Base-by-base conservation (phyloP, 176 grass and related monocot genomes). In the Cenchrus americanus region DNA sequence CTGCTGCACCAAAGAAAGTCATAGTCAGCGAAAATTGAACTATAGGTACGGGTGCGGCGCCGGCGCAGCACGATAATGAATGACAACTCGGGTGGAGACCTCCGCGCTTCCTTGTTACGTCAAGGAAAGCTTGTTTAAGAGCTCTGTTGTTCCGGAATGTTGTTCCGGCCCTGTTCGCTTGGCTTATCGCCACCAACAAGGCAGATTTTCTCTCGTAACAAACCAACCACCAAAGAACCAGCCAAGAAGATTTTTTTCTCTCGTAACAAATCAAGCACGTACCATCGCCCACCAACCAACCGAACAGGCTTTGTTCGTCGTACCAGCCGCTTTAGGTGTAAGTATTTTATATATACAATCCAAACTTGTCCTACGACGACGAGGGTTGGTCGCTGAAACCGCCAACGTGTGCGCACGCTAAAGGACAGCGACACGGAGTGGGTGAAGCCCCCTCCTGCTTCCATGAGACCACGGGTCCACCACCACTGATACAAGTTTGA, bases 311-410 rank as follows among this genome's bases (percentile, higher is more conserved):
- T n/a, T 17, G 3, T 83, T 75, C 58, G 11, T 18, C 52, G 58
- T 53, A 83, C 18, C 0, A 26, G 27, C 11, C 2, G 7, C 1
- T 6, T 43, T 7, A 6, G 27, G 4, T 43, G 5, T 12, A 37
- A 14, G 24, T 54, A 14, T 7, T 8, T 7, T 8, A 7, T 12
- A 11, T 11, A 18, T 2, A 1, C 7, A 11, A 49, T 62, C 77
- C 44, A 2, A n/a, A n/a, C n/a, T n/a, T 26, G 22, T 75, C 9
- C 40, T 84, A 3, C 7, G 14, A 42, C 42, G 2, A 43, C 6
- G n/a, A 10, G 52, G 30, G 46, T 65, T 34, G 77, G 77, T 37
- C 69, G 60, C 34, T 69, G 49, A 32, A 75, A 49, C 69, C 67
- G 84, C 19, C 43, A 19, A 64, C 57, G 66, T 50, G 66, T 24